Base-by-base conservation (phyloP, 306 rosid genomes). In the Astragalus glycyphyllos region DNA sequence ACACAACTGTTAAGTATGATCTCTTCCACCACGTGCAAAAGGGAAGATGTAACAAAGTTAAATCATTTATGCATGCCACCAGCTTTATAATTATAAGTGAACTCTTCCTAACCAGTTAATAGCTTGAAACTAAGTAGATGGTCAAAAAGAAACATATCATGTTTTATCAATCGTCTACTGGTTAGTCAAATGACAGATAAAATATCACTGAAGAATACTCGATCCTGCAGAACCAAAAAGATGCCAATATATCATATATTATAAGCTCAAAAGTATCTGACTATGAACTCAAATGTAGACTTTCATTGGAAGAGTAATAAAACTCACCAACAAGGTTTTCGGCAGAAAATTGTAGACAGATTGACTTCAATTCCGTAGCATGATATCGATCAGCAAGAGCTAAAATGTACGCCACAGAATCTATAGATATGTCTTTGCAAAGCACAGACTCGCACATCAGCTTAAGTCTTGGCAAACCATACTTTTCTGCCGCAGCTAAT, bases 381-480 rank as follows among this genome's bases (percentile, higher is more conserved):
- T 81, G 88, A 83, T 85, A 82, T 48, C 85, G 88, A 70, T 91
- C 99, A 13, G 99, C 99, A 78, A 94, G 88, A 74, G 95, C 95
- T 62, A 91, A 86, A 44, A 94, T 87, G 79, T 87, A 86, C 74
- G 96, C 90, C 72, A 94, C 97, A 51, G 97, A 91, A 71, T 89
- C 88, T 37, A 91, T 90, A 40, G 97, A 87, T 73, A 94, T 87
- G 72, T 87, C 95, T 84, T 88, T 89, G 86, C 99, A 94, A 56
- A 94, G 88, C 80, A 87, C 95, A 62, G 99, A 91, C 80, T 94
- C 99, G 14, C 99, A 94, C 96, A 89, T 86, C 87, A 87, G 69
- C 80, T 88, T 74, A 38, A 94, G 97, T 86, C 99, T 87, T 6
- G 93, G 89, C 77, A 94, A 88, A 58, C 79, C 85, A 80, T 87